Base-by-base conservation (phyloP, 805 yeast species). In the Dipodascopsis uninucleata region DNA sequence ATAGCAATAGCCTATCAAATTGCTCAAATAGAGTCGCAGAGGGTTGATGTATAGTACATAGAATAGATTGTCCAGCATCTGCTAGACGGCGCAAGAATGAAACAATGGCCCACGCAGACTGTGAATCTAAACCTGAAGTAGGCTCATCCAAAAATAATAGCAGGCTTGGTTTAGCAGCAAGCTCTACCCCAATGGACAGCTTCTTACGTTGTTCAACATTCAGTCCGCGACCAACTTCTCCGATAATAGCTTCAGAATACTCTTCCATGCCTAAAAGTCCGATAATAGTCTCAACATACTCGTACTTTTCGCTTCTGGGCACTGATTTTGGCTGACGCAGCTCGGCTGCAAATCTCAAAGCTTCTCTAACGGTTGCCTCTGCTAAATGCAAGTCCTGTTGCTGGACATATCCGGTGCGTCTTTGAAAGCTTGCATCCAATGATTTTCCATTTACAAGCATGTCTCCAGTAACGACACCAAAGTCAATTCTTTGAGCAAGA, bases 361-460 rank as follows among this genome's bases (percentile, higher is more conserved):
- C 79, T 64, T 83, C 90, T 54, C 88, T 74, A n/a, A 82, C 89
- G 28, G 89, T 79, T 16, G 81, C 67, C 34, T 79, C 76, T 24
- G 76, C 72, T 60, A 83, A 67, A 63, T 82, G 90, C 53, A 82
- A 67, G 71, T 82, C 89, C 59, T 82, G 88, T 64, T 82, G 90
- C 63, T 83, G 87, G 31, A 81, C 88, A 61, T 82, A 82, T 43
- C 90, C 90, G 61, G 84, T 82, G 4, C 83, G 72, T 62, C 88
- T 74, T 61, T 80, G 82, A 73, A 82, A 82, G 23, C 86, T 77
- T 40, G 71, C 67, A 56, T 77, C 83, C 48, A 81, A 68, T 7
- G 77, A 72, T 35, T 71, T 71, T 43, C 87, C 88, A 60, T 83
- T 81, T 21, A 82, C 89, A 62, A 81, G 66, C 72, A 78, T 74